Conservation (phyloP, 2,329 filamentous ascomycete genomes). For the Ophiosphaerella korrae region DNA sequence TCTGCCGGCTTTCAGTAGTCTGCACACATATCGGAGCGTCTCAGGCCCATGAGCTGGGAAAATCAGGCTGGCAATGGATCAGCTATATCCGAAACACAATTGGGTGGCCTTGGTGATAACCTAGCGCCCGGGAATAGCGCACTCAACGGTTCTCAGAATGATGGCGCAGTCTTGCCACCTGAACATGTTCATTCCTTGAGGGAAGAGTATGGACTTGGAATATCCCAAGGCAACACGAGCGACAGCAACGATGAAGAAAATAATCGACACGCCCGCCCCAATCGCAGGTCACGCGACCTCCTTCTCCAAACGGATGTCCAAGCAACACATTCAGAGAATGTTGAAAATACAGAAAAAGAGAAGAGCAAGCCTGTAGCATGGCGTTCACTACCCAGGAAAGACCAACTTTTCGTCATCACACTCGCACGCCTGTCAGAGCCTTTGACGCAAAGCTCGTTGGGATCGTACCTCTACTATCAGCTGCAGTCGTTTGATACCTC, state of each 20-base stretch:
- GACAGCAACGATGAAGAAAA: conserved; percentile 3
- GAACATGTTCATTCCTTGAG: not conserved
- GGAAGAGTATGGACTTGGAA: not conserved
- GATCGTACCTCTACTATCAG: conserved; percentile 84
- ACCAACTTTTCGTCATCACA: conserved; percentile 77
- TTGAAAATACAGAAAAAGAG: conserved; percentile 25
- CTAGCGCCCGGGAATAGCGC: not conserved
- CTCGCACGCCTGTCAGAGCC: conserved; percentile 82
- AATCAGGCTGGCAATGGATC: conserved; percentile 1
- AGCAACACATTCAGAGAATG: conserved; percentile 26
- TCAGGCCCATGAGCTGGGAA: conserved; percentile 4
- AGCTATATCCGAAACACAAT: not conserved
- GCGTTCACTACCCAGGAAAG: conserved; percentile 75
- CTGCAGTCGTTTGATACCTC: conserved; percentile 75
- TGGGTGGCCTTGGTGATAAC: conserved; percentile 2
- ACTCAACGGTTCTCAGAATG: not conserved
- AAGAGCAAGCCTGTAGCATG: conserved; percentile 65
- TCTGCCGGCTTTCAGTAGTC: conserved; percentile 1
- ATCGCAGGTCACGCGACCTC: conserved; percentile 14
- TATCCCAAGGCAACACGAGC: not conserved
- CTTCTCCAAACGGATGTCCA: conserved; percentile 27
- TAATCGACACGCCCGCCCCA: not conserved
- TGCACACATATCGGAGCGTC: not conserved
- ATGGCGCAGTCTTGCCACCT: not conserved
- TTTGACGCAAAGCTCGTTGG: conserved; percentile 69